Conservation (phyloP, 139 green algal genomes). For the Pleodorina starrii region DNA sequence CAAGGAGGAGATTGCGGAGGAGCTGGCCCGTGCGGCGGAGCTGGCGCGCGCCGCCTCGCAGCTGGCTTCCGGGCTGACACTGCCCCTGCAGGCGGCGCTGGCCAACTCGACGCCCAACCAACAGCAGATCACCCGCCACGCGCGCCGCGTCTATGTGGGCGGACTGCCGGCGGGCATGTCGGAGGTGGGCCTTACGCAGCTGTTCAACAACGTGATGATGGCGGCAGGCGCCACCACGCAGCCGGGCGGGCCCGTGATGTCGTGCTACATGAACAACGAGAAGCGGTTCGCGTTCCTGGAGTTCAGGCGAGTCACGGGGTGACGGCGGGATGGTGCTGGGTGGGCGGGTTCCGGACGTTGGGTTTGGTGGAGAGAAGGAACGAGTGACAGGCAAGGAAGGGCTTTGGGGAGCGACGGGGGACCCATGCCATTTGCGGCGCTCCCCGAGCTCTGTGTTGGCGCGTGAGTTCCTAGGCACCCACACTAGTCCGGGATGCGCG, state of each 20-base stretch:
- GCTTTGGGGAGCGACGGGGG: no score
- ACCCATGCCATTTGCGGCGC: no score
- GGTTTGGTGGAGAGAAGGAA: no score
- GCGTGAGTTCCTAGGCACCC: no score
- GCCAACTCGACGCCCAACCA: conserved; percentile 31
- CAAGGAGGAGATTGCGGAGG: conserved; percentile 55
- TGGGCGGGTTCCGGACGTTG: no score
- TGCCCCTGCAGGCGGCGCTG: background rate
- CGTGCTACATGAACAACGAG: conserved; percentile 93
- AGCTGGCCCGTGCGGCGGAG: conserved; percentile 51
- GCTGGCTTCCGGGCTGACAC: background rate
- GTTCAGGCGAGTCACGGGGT: conserved; percentile 71
- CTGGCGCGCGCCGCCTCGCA: background rate
- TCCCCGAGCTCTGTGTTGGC: no score
- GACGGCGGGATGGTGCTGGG: background rate
- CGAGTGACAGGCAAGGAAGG: no score
- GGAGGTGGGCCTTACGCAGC: conserved; percentile 46
- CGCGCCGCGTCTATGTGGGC: conserved; percentile 93
- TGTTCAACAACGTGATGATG: conserved; percentile 54
- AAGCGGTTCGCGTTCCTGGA: conserved; percentile 96
- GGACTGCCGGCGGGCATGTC: conserved; percentile 78
- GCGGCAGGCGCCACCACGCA: conserved; percentile 29
- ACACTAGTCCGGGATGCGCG: no score
- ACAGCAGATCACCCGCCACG: conserved; percentile 90
- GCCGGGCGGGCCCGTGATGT: conserved; percentile 54